A percentile compares a stretch with the other conserved stretches of the same genome.
Conservation (phyloP, 2,329 filamentous ascomycete genomes). For the Diaporthe sp. region DNA sequence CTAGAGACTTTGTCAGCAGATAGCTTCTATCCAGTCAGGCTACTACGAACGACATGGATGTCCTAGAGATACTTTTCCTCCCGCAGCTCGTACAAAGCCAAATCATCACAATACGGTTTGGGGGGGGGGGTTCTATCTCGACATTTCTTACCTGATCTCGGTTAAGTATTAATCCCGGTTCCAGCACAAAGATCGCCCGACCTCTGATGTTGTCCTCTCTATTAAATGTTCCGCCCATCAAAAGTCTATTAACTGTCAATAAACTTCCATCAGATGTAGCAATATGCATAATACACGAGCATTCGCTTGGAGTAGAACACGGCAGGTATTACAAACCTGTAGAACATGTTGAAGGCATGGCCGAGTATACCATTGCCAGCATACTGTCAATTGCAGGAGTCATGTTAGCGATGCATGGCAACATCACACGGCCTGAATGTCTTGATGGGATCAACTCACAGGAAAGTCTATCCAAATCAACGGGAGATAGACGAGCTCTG, state of each 20-base stretch:
- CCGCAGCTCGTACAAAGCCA: background rate
- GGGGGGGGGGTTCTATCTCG: background rate
- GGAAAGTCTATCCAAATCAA: background rate
- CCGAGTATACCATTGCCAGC: conserved; percentile 8
- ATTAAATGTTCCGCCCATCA: background rate
- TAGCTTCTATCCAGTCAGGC: background rate
- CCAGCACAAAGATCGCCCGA: background rate
- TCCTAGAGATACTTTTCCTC: background rate
- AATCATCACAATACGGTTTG: background rate
- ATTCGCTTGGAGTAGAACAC: background rate
- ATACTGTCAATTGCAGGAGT: background rate
- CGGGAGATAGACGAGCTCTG: background rate
- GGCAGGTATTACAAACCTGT: background rate
- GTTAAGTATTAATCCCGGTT: background rate
- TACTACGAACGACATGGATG: background rate
- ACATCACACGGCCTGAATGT: background rate
- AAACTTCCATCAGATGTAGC: too few relatives aligned
- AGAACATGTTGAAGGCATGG: conserved; percentile 8
- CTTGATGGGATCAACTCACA: background rate
- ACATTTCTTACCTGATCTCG: background rate
- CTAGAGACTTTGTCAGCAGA: background rate
- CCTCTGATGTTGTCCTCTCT: conserved; percentile 3
- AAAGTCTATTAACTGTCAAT: background rate
- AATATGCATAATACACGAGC: background rate
- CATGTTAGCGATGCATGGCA: background rate